Evolutionary conservation across 176 grass and related monocot genomes (phyloP).

Genomic region (Aegilops umbellulata): DNA sequence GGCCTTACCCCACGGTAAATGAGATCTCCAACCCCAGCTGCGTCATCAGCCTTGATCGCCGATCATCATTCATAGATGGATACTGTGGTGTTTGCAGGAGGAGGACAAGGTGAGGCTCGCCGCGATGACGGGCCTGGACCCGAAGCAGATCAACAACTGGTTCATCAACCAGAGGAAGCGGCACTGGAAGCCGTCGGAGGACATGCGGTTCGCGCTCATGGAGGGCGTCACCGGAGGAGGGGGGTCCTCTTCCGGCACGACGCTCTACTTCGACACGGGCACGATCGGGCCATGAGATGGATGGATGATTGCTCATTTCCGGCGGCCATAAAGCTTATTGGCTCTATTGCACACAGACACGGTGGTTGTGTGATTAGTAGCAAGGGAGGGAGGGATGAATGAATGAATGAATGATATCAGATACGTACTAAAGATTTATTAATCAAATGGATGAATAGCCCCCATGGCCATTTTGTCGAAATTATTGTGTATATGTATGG

Average conservation of each 20-base stretch:
- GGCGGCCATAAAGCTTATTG: conserved; percentile 42
- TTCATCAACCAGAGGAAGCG: conserved; percentile 99
- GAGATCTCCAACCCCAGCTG: too few species aligned
- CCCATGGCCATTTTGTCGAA: conserved; percentile 29
- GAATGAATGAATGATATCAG: conserved; percentile 13
- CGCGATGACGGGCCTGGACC: conserved; percentile 67
- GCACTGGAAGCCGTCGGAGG: conserved; percentile 95
- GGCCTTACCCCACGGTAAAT: conserved; percentile 88
- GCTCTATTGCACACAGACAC: background rate
- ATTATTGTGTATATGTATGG: conserved; percentile 50
- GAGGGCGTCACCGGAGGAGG: conserved; percentile 61
- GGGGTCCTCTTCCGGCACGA: conserved; percentile 60
- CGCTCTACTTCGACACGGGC: conserved; percentile 83
- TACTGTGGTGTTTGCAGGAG: conserved; percentile 37
- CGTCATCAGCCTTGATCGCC: background rate
- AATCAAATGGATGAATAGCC: conserved; percentile 20
- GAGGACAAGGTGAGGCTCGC: conserved; percentile 89
- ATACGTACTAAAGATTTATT: conserved; percentile 13
- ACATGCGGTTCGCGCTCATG: conserved; percentile 88
- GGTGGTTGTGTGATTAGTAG: background rate
- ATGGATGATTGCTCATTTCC: conserved; percentile 42
- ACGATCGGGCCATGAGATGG: conserved; percentile 45
- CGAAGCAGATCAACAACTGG: conserved; percentile 99
- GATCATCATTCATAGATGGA: background rate
- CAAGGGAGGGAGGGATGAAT: conserved; percentile 39